Conservation (phyloP, 2,329 filamentous ascomycete species). For the Clarireedia sp. region DNA sequence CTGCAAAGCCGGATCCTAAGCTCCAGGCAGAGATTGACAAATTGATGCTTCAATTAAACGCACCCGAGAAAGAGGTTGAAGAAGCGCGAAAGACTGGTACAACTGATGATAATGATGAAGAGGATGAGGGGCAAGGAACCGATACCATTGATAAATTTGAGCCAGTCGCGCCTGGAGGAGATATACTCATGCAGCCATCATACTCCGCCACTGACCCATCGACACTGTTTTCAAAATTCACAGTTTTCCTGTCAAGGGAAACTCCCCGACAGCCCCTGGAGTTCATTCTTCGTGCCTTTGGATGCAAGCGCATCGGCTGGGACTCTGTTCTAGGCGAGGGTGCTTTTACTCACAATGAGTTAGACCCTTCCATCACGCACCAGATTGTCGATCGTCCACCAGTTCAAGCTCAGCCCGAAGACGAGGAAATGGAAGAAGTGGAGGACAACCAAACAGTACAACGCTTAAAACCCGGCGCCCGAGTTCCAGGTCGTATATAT, state of each 20-base stretch:
- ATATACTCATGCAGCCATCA: constrained; percentile 74
- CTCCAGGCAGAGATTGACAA: constrained; percentile 61
- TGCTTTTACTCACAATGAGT: constrained; percentile 83
- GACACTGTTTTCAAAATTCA: constrained; percentile 79
- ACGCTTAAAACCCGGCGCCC: constrained; percentile 53
- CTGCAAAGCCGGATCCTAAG: constrained; percentile 49
- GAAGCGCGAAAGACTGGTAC: constrained; percentile 33
- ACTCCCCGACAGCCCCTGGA: constrained; percentile 85
- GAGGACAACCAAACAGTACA: constrained; percentile 56
- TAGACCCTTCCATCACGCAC: constrained; percentile 84
- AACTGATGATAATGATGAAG: constrained; percentile 27
- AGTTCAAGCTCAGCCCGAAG: constrained; percentile 45
- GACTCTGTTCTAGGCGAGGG: constrained; percentile 84
- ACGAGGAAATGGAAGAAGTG: constrained; percentile 39
- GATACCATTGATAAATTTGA: constrained; percentile 86
- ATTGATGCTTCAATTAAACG: constrained; percentile 59
- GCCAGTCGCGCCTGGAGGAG: constrained; percentile 73
- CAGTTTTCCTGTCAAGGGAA: constrained; percentile 89
- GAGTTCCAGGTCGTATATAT: constrained; percentile 87
- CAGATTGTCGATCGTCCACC: constrained; percentile 90
- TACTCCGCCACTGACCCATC: constrained; percentile 58
- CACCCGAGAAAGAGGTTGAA: constrained; percentile 37
- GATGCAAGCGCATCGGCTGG: constrained; percentile 94
- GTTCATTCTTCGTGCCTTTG: constrained; percentile 87
- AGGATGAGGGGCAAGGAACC: constrained; percentile 41